These are phyloP conservation scores for Lactarius trivialis DNA, from an alignment of 768 basidiomycete species.

Conservation along the genomic window DNA sequence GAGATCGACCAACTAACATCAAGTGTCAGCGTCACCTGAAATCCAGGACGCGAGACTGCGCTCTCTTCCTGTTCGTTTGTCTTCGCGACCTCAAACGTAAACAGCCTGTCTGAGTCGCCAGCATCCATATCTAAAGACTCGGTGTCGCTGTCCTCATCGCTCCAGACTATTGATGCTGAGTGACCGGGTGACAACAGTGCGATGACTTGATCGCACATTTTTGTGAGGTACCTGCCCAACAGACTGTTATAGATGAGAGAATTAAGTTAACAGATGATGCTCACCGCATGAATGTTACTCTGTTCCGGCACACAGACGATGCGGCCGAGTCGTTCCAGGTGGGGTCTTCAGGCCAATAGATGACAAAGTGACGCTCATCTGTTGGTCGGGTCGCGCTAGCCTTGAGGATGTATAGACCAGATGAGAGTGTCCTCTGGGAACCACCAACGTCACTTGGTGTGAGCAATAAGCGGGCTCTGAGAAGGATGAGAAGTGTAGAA, in stretches of 20 bases:
- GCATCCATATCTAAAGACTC: constrained; percentile 34
- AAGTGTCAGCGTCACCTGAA: constrained; percentile 33
- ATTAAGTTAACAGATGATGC: background rate
- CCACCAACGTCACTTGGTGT: constrained; percentile 15
- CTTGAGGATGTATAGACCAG: constrained; percentile 45
- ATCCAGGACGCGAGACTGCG: constrained; percentile 38
- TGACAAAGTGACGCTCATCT: constrained; percentile 35
- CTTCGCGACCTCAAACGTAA: constrained; percentile 48
- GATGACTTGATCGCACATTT: constrained; percentile 45
- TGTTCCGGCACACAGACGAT: constrained; percentile 42
- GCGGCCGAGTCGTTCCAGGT: constrained; percentile 50
- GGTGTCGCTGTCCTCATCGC: constrained; percentile 28
- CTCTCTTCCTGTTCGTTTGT: constrained; percentile 52
- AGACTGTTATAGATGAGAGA: background rate
- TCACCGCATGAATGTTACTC: constrained; percentile 57
- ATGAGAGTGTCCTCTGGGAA: constrained; percentile 32
- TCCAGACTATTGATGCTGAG: constrained; percentile 40
- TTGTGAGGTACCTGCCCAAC: constrained; percentile 3
- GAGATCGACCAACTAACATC: background rate
- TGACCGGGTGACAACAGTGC: constrained; percentile 46
- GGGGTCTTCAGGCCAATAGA: constrained; percentile 56
- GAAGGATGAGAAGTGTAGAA: background rate
- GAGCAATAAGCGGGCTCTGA: constrained; percentile 24
- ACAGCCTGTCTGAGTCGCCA: constrained; percentile 42
- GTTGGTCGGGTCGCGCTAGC: background rate